These are phyloP conservation scores for Aspergillus pseudonomiae DNA, from an alignment of 2,329 filamentous ascomycete species.

Conservation along the genomic window DNA sequence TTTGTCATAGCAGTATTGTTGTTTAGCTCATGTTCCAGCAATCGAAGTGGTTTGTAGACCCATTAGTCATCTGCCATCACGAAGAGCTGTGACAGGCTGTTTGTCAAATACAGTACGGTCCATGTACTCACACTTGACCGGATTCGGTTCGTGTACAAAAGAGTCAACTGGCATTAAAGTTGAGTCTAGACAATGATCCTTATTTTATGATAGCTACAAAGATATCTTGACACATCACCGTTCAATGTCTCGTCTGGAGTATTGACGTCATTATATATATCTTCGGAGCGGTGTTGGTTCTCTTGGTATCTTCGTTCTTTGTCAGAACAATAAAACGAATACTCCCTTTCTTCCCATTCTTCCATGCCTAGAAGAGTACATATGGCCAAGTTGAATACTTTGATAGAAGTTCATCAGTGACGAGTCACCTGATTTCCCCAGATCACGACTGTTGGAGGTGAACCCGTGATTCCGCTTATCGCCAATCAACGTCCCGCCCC, in stretches of 20 bases:
- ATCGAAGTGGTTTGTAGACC: background rate
- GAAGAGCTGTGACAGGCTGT: background rate
- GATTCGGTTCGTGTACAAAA: background rate
- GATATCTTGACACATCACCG: background rate
- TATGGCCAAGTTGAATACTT: too few relatives aligned
- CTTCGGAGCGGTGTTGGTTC: too few relatives aligned
- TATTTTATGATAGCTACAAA: background rate
- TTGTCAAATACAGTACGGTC: background rate
- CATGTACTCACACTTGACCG: background rate
- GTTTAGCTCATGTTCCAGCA: background rate
- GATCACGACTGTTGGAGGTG: background rate
- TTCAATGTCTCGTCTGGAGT: background rate
- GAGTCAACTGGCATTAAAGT: background rate
- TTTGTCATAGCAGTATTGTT: background rate
- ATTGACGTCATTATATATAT: background rate
- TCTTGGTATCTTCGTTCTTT: too few relatives aligned
- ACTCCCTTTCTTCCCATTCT: too few relatives aligned
- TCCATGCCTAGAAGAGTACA: too few relatives aligned
- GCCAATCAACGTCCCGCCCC: conserved; percentile 18
- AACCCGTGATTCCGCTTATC: conserved; percentile 1
- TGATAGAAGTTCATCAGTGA: background rate
- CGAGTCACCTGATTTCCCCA: background rate
- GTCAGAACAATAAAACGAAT: too few relatives aligned
- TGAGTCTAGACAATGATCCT: background rate
- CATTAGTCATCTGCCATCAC: conserved; percentile 12